phyloP scores from a whole-genome alignment of 106 monocot species.

The Platanthera zijinensis region DNA sequence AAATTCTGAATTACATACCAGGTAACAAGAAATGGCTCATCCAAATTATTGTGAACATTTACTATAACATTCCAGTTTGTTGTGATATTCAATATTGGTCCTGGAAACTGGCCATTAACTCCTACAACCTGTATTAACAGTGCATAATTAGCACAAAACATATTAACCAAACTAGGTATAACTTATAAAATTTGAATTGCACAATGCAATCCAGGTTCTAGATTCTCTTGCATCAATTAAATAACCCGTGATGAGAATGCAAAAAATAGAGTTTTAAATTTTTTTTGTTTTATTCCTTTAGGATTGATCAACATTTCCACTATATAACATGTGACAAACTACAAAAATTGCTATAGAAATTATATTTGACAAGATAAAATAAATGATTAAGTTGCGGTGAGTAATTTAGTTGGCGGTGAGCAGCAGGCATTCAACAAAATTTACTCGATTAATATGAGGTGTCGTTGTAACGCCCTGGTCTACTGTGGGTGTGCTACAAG shows the following conservation, averaged over 20 bases:
- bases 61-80: constrained; percentile 97
- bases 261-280: too few relatives aligned
- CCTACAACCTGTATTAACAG: constrained; percentile 71
- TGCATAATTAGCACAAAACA: neutral
- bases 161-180: neutral
- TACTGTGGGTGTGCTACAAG: too few relatives aligned
- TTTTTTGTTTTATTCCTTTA: too few relatives aligned
- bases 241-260: neutral
- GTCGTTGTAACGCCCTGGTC: too few relatives aligned
- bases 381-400: too few relatives aligned
- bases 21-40: constrained; percentile 91
- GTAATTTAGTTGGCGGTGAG: too few relatives aligned
- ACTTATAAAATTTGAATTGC: neutral
- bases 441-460: too few relatives aligned
- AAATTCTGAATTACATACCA: constrained; percentile 45
- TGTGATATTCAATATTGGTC: constrained; percentile 74
- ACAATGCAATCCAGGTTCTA: neutral
- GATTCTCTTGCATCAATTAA: neutral
- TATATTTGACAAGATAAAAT: neutral
- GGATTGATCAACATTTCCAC: too few relatives aligned
- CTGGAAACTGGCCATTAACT: constrained; percentile 83
- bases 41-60: constrained; percentile 74
- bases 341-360: neutral
- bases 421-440: too few relatives aligned
- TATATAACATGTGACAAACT: too few relatives aligned